phyloP scores from a whole-genome alignment of 345 rosid species.

The Lepidium sativum region DNA sequence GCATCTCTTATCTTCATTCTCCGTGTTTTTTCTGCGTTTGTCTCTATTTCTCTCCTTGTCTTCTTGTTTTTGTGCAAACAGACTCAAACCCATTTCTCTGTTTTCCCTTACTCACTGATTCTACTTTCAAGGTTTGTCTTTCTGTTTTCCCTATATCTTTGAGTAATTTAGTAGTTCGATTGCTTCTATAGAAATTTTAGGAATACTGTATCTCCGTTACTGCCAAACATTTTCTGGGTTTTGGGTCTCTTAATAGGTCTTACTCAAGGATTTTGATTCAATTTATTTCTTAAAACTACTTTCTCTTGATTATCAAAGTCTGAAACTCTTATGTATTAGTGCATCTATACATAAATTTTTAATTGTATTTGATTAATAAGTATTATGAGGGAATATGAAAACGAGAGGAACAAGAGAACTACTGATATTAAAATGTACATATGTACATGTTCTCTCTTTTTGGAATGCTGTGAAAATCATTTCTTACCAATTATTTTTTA shows the following conservation, averaged over 20 bases:
- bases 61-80: background rate
- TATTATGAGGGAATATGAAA: background rate
- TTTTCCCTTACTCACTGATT: background rate
- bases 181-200: slow-evolving; percentile 9
- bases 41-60: background rate
- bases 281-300: background rate
- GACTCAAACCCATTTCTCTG: background rate
- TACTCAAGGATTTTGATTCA: background rate
- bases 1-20: background rate
- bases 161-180: background rate
- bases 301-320: background rate
- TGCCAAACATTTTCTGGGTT: background rate
- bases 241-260: slow-evolving; percentile 2
- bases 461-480: background rate
- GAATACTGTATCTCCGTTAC: background rate
- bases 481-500: background rate
- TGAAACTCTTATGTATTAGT: background rate
- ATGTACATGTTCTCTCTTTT: background rate
- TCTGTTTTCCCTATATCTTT: background rate
- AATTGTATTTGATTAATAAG: background rate
- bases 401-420: background rate
- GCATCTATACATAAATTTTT: too few species aligned
- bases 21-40: slow-evolving; percentile 25
- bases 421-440: background rate
- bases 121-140: background rate